Conservation (phyloP, 2,329 filamentous ascomycete genomes). For the Endothia cerciana region DNA sequence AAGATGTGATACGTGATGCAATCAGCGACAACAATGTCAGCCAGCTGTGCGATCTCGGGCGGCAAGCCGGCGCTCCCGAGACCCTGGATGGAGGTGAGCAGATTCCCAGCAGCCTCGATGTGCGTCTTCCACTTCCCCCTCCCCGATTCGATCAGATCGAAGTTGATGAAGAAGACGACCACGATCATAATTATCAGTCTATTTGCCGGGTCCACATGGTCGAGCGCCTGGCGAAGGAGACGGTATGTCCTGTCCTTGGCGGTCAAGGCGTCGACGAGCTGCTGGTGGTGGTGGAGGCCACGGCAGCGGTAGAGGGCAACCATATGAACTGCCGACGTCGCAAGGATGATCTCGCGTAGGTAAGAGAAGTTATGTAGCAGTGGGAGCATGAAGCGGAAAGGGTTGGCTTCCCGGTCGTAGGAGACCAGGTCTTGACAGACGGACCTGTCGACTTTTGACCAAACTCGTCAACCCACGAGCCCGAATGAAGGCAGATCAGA, state of each 20-base stretch:
- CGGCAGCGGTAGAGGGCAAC: conserved; percentile 46
- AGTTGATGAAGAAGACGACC: conserved; percentile 54
- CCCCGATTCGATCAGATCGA: conserved; percentile 47
- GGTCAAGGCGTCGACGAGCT: conserved; percentile 48
- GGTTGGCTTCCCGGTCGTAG: conserved; percentile 47
- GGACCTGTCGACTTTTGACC: conserved; percentile 47
- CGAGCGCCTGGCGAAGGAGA: conserved; percentile 46
- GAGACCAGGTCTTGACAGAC: conserved; percentile 59
- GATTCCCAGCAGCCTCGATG: conserved; percentile 49
- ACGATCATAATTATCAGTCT: conserved; percentile 45
- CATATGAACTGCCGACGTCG: conserved; percentile 53
- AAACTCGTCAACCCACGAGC: background rate
- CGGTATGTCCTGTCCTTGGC: conserved; percentile 51
- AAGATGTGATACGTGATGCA: conserved; percentile 55
- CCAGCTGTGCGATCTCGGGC: conserved; percentile 40
- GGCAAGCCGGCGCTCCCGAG: conserved; percentile 10
- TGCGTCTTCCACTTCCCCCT: conserved; percentile 38
- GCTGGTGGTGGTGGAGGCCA: conserved; percentile 33
- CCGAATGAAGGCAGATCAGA: no score
- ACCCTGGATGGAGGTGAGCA: conserved; percentile 46
- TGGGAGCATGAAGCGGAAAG: conserved; percentile 50
- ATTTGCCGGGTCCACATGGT: conserved; percentile 42
- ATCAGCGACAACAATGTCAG: conserved; percentile 53
- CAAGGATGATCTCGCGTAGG: conserved; percentile 52
- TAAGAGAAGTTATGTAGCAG: conserved; percentile 47